A percentile compares a stretch with the other conserved stretches of the same genome.
These are phyloP conservation scores for Hordeum vulgare DNA, from an alignment of 176 grass and related monocot genomes.

Conservation along the genomic window MorexV3_pseudomolecules_assembly NC_058523.1:147019547-147020046, in stretches of 20 bases:
- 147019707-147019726: slow-evolving; percentile 53
- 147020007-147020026: background rate
- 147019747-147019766: slow-evolving; percentile 43
- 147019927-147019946: background rate
- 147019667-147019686: slow-evolving; percentile 24
- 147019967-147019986: background rate
- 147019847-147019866: background rate
- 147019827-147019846: background rate
- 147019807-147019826: slow-evolving; percentile 44
- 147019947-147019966: background rate
- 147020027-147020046: background rate
- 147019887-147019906: background rate
- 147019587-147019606: background rate
- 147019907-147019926: background rate
- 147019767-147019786: slow-evolving; percentile 59
- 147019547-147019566: background rate
- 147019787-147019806: slow-evolving; percentile 78
- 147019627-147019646: background rate
- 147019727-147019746: slow-evolving; percentile 34
- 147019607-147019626: background rate
- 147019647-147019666: slow-evolving; percentile 25
- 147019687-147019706: slow-evolving; percentile 8
- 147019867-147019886: background rate
- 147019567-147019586: background rate
- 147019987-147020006: background rate